A percentile compares a stretch with the other conserved stretches of the same genome.
Evolutionary conservation across 257 asterid genomes (phyloP).

Genomic region (Mentha longifolia): DNA sequence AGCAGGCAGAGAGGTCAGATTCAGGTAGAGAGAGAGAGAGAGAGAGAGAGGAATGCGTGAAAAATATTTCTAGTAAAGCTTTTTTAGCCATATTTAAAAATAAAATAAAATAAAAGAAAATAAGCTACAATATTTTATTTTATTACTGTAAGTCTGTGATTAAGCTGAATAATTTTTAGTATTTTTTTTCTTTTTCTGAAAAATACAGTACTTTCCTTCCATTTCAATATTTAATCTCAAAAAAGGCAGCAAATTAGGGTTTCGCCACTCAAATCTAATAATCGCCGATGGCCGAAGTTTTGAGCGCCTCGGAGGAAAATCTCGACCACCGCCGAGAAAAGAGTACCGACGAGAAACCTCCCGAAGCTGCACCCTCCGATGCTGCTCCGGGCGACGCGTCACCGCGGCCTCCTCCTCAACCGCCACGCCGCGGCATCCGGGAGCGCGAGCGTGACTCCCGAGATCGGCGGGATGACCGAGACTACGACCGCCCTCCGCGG

Average conservation of each 20-base stretch:
- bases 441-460: slow-evolving; percentile 73
- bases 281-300: slow-evolving; percentile 55
- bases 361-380: slow-evolving; percentile 46
- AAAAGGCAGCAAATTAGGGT: slow-evolving; percentile 40
- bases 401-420: slow-evolving; percentile 70
- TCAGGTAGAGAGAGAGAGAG: slow-evolving; percentile 29
- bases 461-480: slow-evolving; percentile 85
- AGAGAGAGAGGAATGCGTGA: not conserved
- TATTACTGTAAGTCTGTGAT: too few relatives aligned
- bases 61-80: not conserved
- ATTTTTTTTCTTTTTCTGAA: too few relatives aligned
- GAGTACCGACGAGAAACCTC: slow-evolving; percentile 38
- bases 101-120: too few relatives aligned
- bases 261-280: slow-evolving; percentile 29
- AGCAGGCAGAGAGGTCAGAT: slow-evolving; percentile 31
- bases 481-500: slow-evolving; percentile 68
- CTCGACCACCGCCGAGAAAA: slow-evolving; percentile 41
- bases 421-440: slow-evolving; percentile 54
- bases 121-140: too few relatives aligned
- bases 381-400: slow-evolving; percentile 49
- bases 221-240: not conserved
- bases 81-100: too few relatives aligned
- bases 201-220: too few relatives aligned
- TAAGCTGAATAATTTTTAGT: too few relatives aligned
- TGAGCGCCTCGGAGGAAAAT: slow-evolving; percentile 44